phyloP scores from a whole-genome alignment of 164 flowering plant genomes.

The Litsea cubeba region DNA sequence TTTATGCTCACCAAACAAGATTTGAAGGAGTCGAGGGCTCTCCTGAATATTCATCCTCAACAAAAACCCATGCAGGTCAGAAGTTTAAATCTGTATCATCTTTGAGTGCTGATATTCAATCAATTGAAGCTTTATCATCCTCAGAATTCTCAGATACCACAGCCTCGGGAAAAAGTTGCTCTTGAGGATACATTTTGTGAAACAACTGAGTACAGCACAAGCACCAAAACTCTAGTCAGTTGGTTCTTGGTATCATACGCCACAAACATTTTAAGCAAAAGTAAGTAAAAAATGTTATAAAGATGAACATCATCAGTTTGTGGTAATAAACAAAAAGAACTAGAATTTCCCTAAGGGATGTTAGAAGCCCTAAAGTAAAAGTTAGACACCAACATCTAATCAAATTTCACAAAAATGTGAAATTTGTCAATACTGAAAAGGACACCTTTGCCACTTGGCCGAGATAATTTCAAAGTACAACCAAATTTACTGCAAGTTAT shows the following conservation, averaged over 20 bases:
- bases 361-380: neutral
- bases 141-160: slow-evolving; percentile 29
- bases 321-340: neutral
- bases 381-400: neutral
- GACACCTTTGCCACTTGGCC: too few species aligned
- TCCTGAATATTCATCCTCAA: neutral
- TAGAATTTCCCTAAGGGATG: neutral
- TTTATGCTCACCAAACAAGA: too few species aligned
- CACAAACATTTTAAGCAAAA: neutral
- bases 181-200: slow-evolving; percentile 46
- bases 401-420: neutral
- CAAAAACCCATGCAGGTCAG: neutral
- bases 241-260: neutral
- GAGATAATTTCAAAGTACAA: too few species aligned
- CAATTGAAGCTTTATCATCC: slow-evolving; percentile 20
- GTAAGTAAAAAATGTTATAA: neutral
- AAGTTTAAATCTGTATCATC: neutral
- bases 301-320: neutral
- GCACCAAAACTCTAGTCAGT: neutral
- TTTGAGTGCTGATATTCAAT: neutral
- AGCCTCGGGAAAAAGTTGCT: slow-evolving; percentile 53
- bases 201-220: slow-evolving; percentile 38
- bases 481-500: too few species aligned
- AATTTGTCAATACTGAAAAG: neutral
- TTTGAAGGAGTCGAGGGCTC: neutral